Conservation (phyloP, 352 stramenopile genomes). For the Albugo laibachii region DNA sequence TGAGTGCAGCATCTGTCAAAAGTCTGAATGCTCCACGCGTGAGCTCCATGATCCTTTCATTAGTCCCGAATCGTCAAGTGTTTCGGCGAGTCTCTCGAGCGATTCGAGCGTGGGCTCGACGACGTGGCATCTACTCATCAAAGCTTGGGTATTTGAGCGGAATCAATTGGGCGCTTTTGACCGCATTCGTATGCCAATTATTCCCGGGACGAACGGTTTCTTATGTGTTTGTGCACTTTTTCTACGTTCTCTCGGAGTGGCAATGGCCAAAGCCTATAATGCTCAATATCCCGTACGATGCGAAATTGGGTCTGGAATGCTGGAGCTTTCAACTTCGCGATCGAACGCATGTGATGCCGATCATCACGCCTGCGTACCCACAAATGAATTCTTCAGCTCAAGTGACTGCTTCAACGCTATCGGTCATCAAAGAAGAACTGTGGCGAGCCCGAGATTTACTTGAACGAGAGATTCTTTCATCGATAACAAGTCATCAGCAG, state of each 20-base stretch:
- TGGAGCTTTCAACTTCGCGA: constrained; percentile 81
- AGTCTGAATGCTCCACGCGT: constrained; percentile 86
- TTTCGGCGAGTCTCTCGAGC: constrained; percentile 77
- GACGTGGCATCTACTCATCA: constrained; percentile 92
- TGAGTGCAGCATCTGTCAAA: constrained; percentile 89
- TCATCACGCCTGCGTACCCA: constrained; percentile 96
- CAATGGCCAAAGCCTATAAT: constrained; percentile 65
- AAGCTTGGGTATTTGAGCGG: constrained; percentile 94
- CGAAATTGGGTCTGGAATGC: constrained; percentile 61
- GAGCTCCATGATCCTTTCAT: constrained; percentile 87
- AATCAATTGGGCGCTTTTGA: constrained; percentile 96
- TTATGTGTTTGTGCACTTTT: constrained; percentile 66
- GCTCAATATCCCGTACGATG: constrained; percentile 75
- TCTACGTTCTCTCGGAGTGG: constrained; percentile 71
- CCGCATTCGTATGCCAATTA: constrained; percentile 87
- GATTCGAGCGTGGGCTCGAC: constrained; percentile 54
- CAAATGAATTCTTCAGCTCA: constrained; percentile 97
- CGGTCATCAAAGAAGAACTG: constrained; percentile 85
- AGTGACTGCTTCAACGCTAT: constrained; percentile 84
- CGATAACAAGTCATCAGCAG: constrained; percentile 6
- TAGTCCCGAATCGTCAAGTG: constrained; percentile 72
- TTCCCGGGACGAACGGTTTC: constrained; percentile 49
- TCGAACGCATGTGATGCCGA: constrained; percentile 91
- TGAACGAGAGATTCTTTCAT: constrained; percentile 19
- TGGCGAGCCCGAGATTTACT: constrained; percentile 52